These are phyloP conservation scores for Aspergillus carlsbadensis DNA, from an alignment of 495 filamentous ascomycete species.

Conservation along the genomic window DNA sequence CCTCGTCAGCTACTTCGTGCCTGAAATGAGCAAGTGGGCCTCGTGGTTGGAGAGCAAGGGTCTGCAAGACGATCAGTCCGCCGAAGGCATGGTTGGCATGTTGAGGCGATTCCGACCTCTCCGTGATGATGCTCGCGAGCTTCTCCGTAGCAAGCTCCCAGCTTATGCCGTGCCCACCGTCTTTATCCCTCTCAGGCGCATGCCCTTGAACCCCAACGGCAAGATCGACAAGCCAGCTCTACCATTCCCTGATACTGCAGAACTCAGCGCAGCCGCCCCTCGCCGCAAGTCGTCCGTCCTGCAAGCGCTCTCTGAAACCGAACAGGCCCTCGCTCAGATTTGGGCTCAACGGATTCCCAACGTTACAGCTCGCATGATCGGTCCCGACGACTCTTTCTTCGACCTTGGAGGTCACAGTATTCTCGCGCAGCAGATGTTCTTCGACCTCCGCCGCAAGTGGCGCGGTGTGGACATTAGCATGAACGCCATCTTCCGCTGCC, in stretches of 20 bases:
- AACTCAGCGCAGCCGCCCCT: slow-evolving; percentile 45
- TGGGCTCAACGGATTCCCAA: slow-evolving; percentile 62
- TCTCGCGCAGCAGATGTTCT: slow-evolving; percentile 82
- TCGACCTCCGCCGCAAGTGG: slow-evolving; percentile 62
- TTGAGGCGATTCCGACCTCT: slow-evolving; percentile 65
- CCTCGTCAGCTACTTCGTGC: slow-evolving; percentile 88
- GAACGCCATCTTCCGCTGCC: slow-evolving; percentile 71
- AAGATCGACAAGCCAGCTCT: slow-evolving; percentile 90
- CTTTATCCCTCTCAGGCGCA: slow-evolving; percentile 72
- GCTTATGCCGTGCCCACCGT: slow-evolving; percentile 79
- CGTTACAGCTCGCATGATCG: slow-evolving; percentile 56
- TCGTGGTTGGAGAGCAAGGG: slow-evolving; percentile 60
- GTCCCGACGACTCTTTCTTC: slow-evolving; percentile 73
- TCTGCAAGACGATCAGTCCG: slow-evolving; percentile 46
- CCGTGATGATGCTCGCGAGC: slow-evolving; percentile 70
- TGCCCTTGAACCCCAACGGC: slow-evolving; percentile 92
- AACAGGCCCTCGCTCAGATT: slow-evolving; percentile 63
- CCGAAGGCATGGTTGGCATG: slow-evolving; percentile 57
- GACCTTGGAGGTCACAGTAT: slow-evolving; percentile 87
- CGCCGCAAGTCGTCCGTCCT: slow-evolving; percentile 36
- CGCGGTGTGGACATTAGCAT: slow-evolving; percentile 69
- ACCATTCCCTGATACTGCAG: slow-evolving; percentile 82
- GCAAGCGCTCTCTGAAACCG: slow-evolving; percentile 57
- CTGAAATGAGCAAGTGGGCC: slow-evolving; percentile 71
- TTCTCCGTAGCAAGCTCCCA: slow-evolving; percentile 74